phyloP scores from a whole-genome alignment of 495 filamentous ascomycete genomes.

The Aspergillus asperescens region DNA sequence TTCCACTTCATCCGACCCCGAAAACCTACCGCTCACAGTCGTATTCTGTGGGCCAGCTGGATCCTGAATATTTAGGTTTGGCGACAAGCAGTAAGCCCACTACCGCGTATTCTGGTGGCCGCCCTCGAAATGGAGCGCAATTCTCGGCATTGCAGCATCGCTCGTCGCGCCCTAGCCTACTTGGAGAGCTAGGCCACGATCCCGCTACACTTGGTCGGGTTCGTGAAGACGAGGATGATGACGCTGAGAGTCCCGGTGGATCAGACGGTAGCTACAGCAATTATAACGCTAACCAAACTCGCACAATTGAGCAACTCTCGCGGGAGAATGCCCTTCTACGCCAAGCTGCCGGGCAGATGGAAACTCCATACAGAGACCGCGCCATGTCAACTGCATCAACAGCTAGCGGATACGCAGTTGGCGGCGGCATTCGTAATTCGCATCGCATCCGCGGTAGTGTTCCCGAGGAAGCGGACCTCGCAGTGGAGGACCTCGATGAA shows the following conservation, averaged over 20 bases:
- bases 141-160: slow-evolving; percentile 70
- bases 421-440: slow-evolving; percentile 49
- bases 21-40: slow-evolving; percentile 95
- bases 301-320: slow-evolving; percentile 67
- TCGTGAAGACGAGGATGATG: slow-evolving; percentile 78
- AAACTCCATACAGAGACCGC: slow-evolving; percentile 59
- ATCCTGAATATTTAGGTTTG: slow-evolving; percentile 54
- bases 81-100: slow-evolving; percentile 40
- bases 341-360: slow-evolving; percentile 55
- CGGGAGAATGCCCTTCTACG: slow-evolving; percentile 68
- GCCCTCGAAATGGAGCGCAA: slow-evolving; percentile 50
- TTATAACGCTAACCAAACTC: slow-evolving; percentile 54
- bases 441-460: slow-evolving; percentile 60
- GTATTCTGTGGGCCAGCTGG: slow-evolving; percentile 90
- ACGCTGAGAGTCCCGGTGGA: slow-evolving; percentile 58
- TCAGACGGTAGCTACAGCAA: slow-evolving; percentile 53
- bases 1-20: slow-evolving; percentile 83
- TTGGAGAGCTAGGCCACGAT: slow-evolving; percentile 73
- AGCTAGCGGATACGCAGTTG: slow-evolving; percentile 33
- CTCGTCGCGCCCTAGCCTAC: slow-evolving; percentile 78
- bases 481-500: slow-evolving; percentile 66
- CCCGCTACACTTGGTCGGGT: slow-evolving; percentile 67
- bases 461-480: slow-evolving; percentile 65
- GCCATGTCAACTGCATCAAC: slow-evolving; percentile 50
- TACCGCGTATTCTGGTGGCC: slow-evolving; percentile 34